Conservation (phyloP, 371 early-diverging fungal species). For the Batkoa obscura region DNA sequence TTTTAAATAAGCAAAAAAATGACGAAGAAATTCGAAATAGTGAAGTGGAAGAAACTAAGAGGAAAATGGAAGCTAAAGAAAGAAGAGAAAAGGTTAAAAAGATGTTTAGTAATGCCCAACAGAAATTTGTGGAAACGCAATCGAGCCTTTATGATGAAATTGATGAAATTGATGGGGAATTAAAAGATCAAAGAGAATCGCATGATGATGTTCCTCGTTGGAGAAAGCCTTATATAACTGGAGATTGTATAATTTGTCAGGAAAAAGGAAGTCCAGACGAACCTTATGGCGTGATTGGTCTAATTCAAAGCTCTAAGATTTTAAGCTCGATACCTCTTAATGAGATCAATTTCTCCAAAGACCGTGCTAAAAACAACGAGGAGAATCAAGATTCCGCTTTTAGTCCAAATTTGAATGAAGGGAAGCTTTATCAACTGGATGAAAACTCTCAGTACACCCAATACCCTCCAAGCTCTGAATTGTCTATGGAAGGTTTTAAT, state of each 20-base stretch:
- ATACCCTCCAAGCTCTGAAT: conserved; percentile 26
- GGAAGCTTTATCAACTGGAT: not conserved
- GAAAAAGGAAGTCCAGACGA: conserved; percentile 58
- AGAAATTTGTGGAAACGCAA: conserved; percentile 66
- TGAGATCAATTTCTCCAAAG: conserved; percentile 14
- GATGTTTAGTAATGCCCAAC: conserved; percentile 72
- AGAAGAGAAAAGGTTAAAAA: conserved; percentile 77
- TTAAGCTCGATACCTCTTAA: conserved; percentile 42
- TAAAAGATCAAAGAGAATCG: conserved; percentile 8
- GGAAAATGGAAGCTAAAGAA: conserved; percentile 30
- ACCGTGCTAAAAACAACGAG: not conserved
- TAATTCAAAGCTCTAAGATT: conserved; percentile 60
- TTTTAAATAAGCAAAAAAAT: not conserved
- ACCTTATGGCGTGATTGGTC: conserved; percentile 64
- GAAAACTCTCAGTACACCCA: conserved; percentile 6
- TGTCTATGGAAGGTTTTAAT: conserved; percentile 38
- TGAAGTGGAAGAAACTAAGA: not conserved
- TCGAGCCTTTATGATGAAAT: conserved; percentile 34
- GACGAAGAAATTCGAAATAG: not conserved
- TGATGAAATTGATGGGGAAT: conserved; percentile 15
- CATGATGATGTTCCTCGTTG: conserved; percentile 10
- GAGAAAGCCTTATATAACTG: conserved; percentile 41
- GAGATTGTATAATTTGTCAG: conserved; percentile 90
- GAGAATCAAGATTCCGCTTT: conserved; percentile 15
- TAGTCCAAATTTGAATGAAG: not conserved